These are phyloP conservation scores for Botryotinia narcissicola DNA, from an alignment of 2,329 filamentous ascomycete species.

Conservation along the genomic window DNA sequence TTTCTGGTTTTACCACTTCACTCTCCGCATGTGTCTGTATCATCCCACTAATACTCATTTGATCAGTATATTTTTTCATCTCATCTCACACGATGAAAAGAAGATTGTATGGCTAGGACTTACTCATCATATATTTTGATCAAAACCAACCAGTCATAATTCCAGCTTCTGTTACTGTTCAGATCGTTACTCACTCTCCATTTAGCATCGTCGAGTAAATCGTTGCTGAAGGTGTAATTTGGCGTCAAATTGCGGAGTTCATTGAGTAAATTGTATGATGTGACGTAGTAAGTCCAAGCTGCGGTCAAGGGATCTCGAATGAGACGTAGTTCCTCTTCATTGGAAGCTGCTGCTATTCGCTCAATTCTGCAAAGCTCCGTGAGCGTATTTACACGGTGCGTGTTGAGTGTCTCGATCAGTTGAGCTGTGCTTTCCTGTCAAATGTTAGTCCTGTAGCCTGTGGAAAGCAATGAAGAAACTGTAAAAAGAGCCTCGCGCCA, in stretches of 20 bases:
- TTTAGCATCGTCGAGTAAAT: conserved; percentile 64
- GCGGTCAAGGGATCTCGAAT: conserved; percentile 64
- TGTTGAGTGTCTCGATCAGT: conserved; percentile 61
- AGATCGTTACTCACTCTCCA: conserved; percentile 62
- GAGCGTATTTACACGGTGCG: conserved; percentile 70
- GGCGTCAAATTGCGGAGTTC: conserved; percentile 67
- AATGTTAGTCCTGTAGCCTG: conserved; percentile 20
- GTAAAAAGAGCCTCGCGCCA: neutral
- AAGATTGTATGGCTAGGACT: conserved; percentile 36
- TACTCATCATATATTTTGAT: conserved; percentile 65
- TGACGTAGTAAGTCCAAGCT: conserved; percentile 71
- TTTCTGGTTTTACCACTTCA: conserved; percentile 61
- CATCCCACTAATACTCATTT: conserved; percentile 48
- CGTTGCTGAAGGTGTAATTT: conserved; percentile 65
- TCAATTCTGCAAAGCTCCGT: conserved; percentile 71
- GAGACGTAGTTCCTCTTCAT: conserved; percentile 57
- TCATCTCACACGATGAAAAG: neutral
- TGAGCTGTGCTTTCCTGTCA: conserved; percentile 41
- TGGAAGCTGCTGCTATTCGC: conserved; percentile 57
- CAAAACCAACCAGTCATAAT: conserved; percentile 70
- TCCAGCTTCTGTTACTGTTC: conserved; percentile 68
- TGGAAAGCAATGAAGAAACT: neutral
- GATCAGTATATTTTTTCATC: neutral
- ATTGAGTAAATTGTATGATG: conserved; percentile 64
- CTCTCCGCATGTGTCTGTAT: conserved; percentile 58